Evolutionary conservation across 108 stramenopile species (phyloP).

Genomic region (Seminavis robusta): DNA sequence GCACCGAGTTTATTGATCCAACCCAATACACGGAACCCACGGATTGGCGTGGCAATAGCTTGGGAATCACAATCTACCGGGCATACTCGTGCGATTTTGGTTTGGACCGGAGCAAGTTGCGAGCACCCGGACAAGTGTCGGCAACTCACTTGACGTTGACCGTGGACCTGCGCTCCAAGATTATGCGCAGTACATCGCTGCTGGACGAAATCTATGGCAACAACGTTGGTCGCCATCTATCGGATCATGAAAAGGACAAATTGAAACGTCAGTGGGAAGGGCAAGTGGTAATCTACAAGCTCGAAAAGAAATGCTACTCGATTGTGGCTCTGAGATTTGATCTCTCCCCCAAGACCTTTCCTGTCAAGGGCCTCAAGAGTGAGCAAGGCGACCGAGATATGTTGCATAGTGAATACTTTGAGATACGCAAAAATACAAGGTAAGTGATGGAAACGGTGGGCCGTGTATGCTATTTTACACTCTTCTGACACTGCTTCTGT

Average conservation of each 20-base stretch:
- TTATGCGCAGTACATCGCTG: constrained; percentile 40
- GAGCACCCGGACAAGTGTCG: background rate
- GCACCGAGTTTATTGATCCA: constrained; percentile 50
- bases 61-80: constrained; percentile 49
- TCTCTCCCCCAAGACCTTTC: constrained; percentile 31
- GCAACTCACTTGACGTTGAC: constrained; percentile 35
- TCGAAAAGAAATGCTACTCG: constrained; percentile 54
- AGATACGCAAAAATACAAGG: too few species aligned
- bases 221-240: constrained; percentile 12
- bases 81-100: constrained; percentile 53
- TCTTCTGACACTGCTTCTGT: too few species aligned
- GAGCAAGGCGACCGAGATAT: too few species aligned
- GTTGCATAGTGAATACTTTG: too few species aligned
- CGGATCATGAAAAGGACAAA: constrained; percentile 6
- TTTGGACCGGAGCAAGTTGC: constrained; percentile 27
- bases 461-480: too few species aligned
- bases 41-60: constrained; percentile 25
- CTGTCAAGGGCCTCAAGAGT: constrained; percentile 16
- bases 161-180: constrained; percentile 55
- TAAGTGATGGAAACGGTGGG: too few species aligned
- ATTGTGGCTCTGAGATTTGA: constrained; percentile 44
- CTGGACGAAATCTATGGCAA: constrained; percentile 29
- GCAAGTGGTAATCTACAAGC: constrained; percentile 51
- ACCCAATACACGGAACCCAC: constrained; percentile 35
- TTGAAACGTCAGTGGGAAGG: constrained; percentile 38